These are phyloP conservation scores for Termitomyces eurrhizus DNA, from an alignment of 768 basidiomycete species.

Conservation along the genomic window DNA sequence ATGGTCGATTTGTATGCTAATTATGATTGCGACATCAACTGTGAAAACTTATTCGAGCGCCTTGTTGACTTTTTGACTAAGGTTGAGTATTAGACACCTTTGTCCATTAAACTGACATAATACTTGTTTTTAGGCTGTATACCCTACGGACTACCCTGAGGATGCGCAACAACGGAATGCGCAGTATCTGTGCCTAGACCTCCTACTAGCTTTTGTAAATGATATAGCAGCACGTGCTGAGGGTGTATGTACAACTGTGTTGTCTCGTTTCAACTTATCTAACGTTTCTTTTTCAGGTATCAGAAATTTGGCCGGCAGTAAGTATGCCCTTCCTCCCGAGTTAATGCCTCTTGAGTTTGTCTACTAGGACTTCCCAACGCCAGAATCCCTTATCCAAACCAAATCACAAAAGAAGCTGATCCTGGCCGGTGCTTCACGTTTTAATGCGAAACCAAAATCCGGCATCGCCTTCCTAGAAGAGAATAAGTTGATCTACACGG, in stretches of 20 bases:
- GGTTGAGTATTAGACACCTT: slow-evolving; percentile 35
- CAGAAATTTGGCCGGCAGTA: slow-evolving; percentile 63
- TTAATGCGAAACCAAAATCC: slow-evolving; percentile 90
- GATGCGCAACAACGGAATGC: slow-evolving; percentile 70
- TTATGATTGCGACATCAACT: slow-evolving; percentile 96
- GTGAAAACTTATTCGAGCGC: slow-evolving; percentile 93
- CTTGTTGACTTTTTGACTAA: slow-evolving; percentile 85
- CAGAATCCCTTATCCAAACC: slow-evolving; percentile 54
- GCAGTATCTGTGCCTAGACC: slow-evolving; percentile 85
- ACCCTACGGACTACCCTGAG: slow-evolving; percentile 58
- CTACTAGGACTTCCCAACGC: slow-evolving; percentile 48
- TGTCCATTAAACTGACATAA: not conserved
- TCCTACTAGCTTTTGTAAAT: slow-evolving; percentile 81
- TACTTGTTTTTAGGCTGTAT: slow-evolving; percentile 60
- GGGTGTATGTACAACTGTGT: slow-evolving; percentile 30
- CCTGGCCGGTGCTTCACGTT: slow-evolving; percentile 76
- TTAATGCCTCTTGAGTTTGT: slow-evolving; percentile 2
- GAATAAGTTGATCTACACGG: slow-evolving; percentile 79
- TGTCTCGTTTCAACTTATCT: slow-evolving; percentile 5
- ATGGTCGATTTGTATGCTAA: slow-evolving; percentile 96
- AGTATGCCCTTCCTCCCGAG: slow-evolving; percentile 18
- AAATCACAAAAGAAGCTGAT: slow-evolving; percentile 89
- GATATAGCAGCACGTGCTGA: slow-evolving; percentile 73
- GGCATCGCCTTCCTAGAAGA: slow-evolving; percentile 92
- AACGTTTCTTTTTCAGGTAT: slow-evolving; percentile 26